Percentiles rank a stretch among this genome's conserved stretches.
These are phyloP conservation scores for Ligustrum vulgare DNA, from an alignment of 257 asterid genomes.

Conservation along the genomic window DNA sequence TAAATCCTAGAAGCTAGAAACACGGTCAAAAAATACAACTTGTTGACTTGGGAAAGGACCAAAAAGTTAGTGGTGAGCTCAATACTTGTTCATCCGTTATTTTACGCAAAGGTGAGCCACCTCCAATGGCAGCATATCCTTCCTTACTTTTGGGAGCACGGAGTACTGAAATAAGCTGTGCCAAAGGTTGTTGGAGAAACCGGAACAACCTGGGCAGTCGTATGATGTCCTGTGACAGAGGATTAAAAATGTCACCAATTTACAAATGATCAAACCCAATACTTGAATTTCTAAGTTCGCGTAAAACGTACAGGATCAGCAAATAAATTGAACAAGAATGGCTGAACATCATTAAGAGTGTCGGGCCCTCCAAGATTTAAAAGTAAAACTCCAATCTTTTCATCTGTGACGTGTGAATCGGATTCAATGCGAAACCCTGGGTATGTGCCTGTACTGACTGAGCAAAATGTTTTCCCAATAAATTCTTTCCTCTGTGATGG, in stretches of 20 bases:
- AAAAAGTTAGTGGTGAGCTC: not conserved
- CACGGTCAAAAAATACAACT: not conserved
- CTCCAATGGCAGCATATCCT: conserved; percentile 97
- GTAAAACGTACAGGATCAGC: conserved; percentile 81
- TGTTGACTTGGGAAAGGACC: not conserved
- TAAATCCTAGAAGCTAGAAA: conserved; percentile 7
- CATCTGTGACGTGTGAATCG: conserved; percentile 46
- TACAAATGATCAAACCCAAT: conserved; percentile 3
- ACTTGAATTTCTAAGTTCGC: not conserved
- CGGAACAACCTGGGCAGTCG: conserved; percentile 91
- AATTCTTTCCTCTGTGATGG: conserved; percentile 28
- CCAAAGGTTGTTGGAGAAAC: conserved; percentile 90
- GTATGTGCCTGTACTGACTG: conserved; percentile 48
- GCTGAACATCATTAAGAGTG: conserved; percentile 91
- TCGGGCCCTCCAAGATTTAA: conserved; percentile 97
- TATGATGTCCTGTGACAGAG: conserved; percentile 69
- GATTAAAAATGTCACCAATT: conserved; percentile 19
- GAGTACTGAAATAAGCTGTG: conserved; percentile 74
- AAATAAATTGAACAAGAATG: conserved; percentile 81
- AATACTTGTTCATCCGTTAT: conserved; percentile 89
- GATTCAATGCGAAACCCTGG: conserved; percentile 37
- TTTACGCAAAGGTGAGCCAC: conserved; percentile 95
- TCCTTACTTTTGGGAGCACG: conserved; percentile 97
- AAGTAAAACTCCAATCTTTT: conserved; percentile 81
- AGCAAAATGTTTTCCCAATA: conserved; percentile 47